Conservation (phyloP, 257 asterid genomes). For the Eustoma russellianum region DNA sequence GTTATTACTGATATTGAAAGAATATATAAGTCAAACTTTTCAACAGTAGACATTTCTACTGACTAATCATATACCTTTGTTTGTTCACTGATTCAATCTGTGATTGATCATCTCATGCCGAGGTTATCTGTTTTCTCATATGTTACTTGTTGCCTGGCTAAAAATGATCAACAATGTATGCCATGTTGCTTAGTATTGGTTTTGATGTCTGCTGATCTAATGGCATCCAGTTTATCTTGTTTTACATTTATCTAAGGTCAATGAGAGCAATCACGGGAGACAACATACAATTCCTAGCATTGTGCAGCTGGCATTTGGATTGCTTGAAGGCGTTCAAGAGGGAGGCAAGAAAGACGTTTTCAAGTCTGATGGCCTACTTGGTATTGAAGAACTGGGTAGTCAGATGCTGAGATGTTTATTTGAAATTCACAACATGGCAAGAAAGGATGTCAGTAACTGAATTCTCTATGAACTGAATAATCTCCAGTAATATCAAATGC, state of each 20-base stretch:
- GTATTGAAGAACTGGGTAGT: conserved; percentile 52
- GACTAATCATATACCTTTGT: neutral
- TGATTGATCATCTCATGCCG: neutral
- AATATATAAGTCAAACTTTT: no score
- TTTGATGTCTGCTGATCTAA: neutral
- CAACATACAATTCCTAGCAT: conserved; percentile 78
- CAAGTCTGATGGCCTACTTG: conserved; percentile 56
- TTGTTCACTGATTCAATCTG: neutral
- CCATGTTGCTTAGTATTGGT: neutral
- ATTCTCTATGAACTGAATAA: neutral
- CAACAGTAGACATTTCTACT: neutral
- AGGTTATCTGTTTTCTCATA: no score
- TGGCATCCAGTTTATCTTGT: neutral
- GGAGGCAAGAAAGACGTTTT: conserved; percentile 34
- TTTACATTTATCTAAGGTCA: conserved; percentile 34
- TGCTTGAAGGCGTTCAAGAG: conserved; percentile 71
- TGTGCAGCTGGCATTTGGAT: conserved; percentile 66
- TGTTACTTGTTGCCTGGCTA: neutral
- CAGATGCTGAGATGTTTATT: conserved; percentile 73
- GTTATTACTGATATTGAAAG: neutral
- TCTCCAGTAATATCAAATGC: no score
- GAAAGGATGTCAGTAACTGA: conserved; percentile 60
- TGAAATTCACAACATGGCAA: conserved; percentile 79
- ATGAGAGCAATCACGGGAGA: conserved; percentile 70
- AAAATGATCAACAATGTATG: neutral